These are phyloP conservation scores for Pneumocystis murina DNA, from an alignment of 1,139 yeast genomes.

Conservation along the genomic window DNA sequence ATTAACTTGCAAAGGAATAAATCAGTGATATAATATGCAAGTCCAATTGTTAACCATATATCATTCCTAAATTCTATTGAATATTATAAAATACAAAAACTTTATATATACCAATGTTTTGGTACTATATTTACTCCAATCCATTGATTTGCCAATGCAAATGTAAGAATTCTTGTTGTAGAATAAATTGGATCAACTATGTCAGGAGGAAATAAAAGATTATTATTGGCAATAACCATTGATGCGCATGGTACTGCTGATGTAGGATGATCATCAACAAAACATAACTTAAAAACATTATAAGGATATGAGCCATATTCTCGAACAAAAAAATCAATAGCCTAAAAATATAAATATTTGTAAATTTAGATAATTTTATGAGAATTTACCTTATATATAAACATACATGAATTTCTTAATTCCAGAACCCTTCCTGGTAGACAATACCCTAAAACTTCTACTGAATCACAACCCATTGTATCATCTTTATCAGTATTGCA, in stretches of 20 bases:
- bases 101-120: conserved; percentile 37
- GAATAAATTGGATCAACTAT: conserved; percentile 66
- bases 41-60: conserved; percentile 84
- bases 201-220: conserved; percentile 58
- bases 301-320: conserved; percentile 93
- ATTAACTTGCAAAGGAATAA: conserved; percentile 54
- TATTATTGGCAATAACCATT: conserved; percentile 48
- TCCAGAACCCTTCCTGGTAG: conserved; percentile 41
- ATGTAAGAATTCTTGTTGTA: conserved; percentile 52
- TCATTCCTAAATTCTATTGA: conserved; percentile 27
- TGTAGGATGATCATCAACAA: conserved; percentile 45
- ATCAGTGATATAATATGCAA: conserved; percentile 68
- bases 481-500: conserved; percentile 25
- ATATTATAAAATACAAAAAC: not conserved
- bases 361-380: not conserved
- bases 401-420: conserved; percentile 62
- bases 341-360: conserved; percentile 20
- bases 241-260: conserved; percentile 56
- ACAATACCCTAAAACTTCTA: conserved; percentile 41
- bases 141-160: conserved; percentile 78
- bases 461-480: conserved; percentile 26
- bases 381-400: conserved; percentile 35
- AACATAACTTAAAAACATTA: conserved; percentile 61
- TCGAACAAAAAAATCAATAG: conserved; percentile 67
- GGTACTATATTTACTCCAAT: conserved; percentile 87